phyloP scores from a whole-genome alignment of 768 basidiomycete species.

The Mycena galericulata region DNA sequence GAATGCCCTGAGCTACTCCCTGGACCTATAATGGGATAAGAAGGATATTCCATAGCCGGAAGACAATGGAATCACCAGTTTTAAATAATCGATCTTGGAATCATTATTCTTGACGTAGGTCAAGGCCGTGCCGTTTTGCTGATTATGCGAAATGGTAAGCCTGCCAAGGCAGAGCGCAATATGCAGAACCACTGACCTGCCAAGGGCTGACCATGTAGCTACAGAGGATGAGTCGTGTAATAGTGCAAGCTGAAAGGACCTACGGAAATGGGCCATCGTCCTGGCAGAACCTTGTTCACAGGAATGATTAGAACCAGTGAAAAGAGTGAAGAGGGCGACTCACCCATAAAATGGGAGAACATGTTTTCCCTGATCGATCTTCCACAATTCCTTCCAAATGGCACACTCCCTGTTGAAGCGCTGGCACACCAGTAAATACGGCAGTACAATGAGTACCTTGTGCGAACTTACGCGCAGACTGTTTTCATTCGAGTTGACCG shows the following conservation, averaged over 20 bases:
- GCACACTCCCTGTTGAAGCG: conserved; percentile 65
- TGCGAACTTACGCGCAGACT: conserved; percentile 54
- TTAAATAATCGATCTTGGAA: conserved; percentile 52
- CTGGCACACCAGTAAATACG: conserved; percentile 41
- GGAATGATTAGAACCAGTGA: too few relatives aligned
- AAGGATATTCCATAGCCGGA: background rate
- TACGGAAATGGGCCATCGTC: conserved; percentile 70
- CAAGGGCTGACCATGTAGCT: conserved; percentile 72
- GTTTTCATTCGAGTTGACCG: conserved; percentile 60
- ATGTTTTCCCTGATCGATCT: conserved; percentile 60
- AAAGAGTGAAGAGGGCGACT: too few relatives aligned
- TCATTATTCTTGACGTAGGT: conserved; percentile 58
- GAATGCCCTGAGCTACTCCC: conserved; percentile 58
- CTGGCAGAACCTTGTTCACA: conserved; percentile 54
- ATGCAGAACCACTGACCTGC: conserved; percentile 46
- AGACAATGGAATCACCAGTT: conserved; percentile 47
- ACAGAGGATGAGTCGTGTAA: conserved; percentile 19
- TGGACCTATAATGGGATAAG: conserved; percentile 49
- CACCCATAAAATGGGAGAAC: conserved; percentile 66
- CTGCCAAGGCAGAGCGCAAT: background rate
- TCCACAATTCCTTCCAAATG: conserved; percentile 68
- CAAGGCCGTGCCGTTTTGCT: conserved; percentile 59
- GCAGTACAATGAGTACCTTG: background rate
- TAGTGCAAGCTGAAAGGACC: conserved; percentile 23
- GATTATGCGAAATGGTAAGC: background rate